A percentile compares a stretch with the other conserved stretches of the same genome.
Conservation (phyloP, 2,329 filamentous ascomycete genomes). For the Arthrobotrys entomopaga region DNA sequence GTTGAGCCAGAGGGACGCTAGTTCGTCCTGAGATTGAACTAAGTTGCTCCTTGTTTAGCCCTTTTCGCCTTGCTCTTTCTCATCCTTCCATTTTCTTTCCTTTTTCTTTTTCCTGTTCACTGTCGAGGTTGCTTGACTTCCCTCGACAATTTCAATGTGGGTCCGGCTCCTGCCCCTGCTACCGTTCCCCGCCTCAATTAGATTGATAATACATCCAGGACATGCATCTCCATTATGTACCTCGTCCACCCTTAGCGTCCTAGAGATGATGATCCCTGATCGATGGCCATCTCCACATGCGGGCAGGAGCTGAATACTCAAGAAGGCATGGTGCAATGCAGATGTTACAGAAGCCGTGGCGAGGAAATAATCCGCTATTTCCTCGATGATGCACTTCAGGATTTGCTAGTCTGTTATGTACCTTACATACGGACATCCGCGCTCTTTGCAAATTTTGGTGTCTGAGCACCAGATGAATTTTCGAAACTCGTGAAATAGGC, state of each 20-base stretch:
- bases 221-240: slow-evolving; percentile 1
- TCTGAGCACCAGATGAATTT: too few relatives aligned
- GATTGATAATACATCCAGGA: slow-evolving; percentile 20
- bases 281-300: slow-evolving; percentile 55
- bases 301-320: slow-evolving; percentile 55
- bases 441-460: too few relatives aligned
- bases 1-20: slow-evolving; percentile 18
- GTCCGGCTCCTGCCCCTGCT: slow-evolving; percentile 45
- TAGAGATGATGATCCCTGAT: slow-evolving; percentile 44
- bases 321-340: slow-evolving; percentile 49
- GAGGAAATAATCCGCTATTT: slow-evolving; percentile 24
- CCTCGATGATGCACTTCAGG: not conserved
- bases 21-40: slow-evolving; percentile 43
- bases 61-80: slow-evolving; percentile 25
- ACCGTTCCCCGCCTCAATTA: slow-evolving; percentile 55
- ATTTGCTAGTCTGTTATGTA: not conserved
- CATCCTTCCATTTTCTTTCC: slow-evolving; percentile 4
- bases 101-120: slow-evolving; percentile 18
- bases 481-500: too few relatives aligned
- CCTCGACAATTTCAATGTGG: slow-evolving; percentile 48
- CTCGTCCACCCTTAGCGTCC: slow-evolving; percentile 30
- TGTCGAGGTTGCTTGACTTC: not conserved
- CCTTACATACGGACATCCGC: slow-evolving; percentile 7
- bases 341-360: slow-evolving; percentile 48
- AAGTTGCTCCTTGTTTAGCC: slow-evolving; percentile 26